Percentiles rank a stretch among this genome's conserved stretches.
These are phyloP conservation scores for Ammopiptanthus mongolicus DNA, from an alignment of 306 rosid species.

Conservation along the genomic window DNA sequence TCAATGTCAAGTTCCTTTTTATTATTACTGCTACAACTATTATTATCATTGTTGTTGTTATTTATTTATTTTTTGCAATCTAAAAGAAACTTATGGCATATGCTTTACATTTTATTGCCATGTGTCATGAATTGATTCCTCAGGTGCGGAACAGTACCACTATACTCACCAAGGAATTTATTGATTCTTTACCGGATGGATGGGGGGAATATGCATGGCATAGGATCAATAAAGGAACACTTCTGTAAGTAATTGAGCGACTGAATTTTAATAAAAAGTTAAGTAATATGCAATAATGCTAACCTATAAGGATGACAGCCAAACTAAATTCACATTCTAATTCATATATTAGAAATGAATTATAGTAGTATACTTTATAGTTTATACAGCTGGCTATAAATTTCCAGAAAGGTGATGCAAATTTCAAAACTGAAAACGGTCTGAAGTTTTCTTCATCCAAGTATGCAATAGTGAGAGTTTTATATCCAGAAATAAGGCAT, in stretches of 20 bases:
- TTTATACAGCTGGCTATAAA: not conserved
- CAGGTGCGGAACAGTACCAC: slow-evolving; percentile 98
- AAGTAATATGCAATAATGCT: not conserved
- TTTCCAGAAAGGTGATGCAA: not conserved
- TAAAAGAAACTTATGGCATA: slow-evolving; percentile 12
- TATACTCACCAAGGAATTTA: slow-evolving; percentile 83
- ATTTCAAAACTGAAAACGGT: not conserved
- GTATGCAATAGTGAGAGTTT: not conserved
- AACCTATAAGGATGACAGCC: not conserved
- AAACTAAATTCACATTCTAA: not conserved
- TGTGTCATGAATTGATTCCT: slow-evolving; percentile 49
- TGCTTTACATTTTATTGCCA: slow-evolving; percentile 42
- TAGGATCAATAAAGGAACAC: slow-evolving; percentile 91
- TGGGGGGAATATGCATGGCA: slow-evolving; percentile 99
- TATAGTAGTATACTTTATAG: not conserved
- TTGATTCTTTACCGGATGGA: slow-evolving; percentile 92
- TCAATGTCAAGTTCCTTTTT: not conserved
- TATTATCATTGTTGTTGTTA: too few species aligned
- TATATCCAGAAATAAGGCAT: not conserved
- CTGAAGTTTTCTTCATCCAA: not conserved
- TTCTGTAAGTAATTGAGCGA: slow-evolving; percentile 53
- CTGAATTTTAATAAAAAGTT: slow-evolving; percentile 6
- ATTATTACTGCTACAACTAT: not conserved
- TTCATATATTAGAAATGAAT: slow-evolving; percentile 18
- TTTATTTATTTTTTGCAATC: not conserved